These are phyloP conservation scores for Groenewaldozyma salmanticensis DNA, from an alignment of 805 yeast species.

Conservation along the genomic window DNA sequence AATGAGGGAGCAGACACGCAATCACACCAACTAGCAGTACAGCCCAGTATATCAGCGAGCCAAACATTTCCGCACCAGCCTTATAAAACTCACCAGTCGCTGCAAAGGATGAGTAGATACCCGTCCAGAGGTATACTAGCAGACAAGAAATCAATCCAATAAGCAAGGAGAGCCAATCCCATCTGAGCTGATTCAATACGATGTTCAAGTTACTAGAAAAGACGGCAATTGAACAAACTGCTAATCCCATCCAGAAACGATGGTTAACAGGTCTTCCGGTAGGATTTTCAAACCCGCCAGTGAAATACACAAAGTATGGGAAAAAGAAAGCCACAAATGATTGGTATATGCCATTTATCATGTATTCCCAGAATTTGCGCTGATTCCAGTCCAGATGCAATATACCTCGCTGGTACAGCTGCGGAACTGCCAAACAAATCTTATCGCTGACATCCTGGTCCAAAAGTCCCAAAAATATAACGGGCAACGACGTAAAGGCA, in stretches of 20 bases:
- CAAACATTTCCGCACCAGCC: conserved; percentile 54
- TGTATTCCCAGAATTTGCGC: conserved; percentile 49
- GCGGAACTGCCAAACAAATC: conserved; percentile 60
- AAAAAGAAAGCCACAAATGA: conserved; percentile 60
- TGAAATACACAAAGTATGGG: conserved; percentile 50
- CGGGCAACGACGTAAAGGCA: conserved; percentile 77
- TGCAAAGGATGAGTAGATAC: conserved; percentile 55
- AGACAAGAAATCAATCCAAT: conserved; percentile 46
- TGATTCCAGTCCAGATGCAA: conserved; percentile 56
- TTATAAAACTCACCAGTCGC: conserved; percentile 51
- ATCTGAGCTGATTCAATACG: conserved; percentile 55
- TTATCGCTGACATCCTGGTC: conserved; percentile 71
- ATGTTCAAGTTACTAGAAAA: conserved; percentile 58
- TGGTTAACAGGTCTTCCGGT: conserved; percentile 52
- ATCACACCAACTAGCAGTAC: conserved; percentile 46
- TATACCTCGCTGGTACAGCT: conserved; percentile 61
- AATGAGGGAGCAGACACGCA: conserved; percentile 51
- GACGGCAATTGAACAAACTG: conserved; percentile 51
- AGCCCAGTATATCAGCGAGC: conserved; percentile 58
- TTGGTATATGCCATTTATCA: conserved; percentile 69
- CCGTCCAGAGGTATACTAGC: conserved; percentile 65
- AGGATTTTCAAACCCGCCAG: conserved; percentile 31
- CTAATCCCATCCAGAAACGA: conserved; percentile 62
- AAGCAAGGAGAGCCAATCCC: conserved; percentile 64
- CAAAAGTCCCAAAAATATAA: conserved; percentile 59